phyloP scores from a whole-genome alignment of 73 alveolate genomes.

The Blepharisma japonicum region DNA sequence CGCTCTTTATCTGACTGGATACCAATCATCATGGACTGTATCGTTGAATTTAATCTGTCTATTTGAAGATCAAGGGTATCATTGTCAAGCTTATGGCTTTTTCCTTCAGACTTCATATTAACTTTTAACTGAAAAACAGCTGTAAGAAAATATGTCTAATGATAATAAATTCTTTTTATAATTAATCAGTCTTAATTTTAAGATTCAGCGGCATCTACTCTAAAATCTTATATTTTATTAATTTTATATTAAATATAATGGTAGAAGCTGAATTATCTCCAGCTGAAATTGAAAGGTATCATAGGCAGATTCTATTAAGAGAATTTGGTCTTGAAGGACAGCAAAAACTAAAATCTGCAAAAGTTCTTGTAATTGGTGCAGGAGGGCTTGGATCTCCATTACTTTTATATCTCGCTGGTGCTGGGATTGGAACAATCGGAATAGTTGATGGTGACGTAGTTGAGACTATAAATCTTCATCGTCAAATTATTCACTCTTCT shows the following conservation, averaged over 20 bases:
- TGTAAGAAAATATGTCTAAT: too few species aligned
- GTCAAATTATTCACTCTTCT: conserved; percentile 79
- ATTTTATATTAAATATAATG: too few species aligned
- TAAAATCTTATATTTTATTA: too few species aligned
- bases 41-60: neutral
- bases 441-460: conserved; percentile 94
- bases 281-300: conserved; percentile 77
- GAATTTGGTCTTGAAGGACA: conserved; percentile 83
- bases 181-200: too few species aligned
- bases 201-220: too few species aligned
- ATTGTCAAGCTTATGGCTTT: neutral
- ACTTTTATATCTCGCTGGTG: conserved; percentile 88
- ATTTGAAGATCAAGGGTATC: conserved; percentile 8
- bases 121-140: too few species aligned
- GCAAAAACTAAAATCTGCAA: conserved; percentile 70
- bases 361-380: conserved; percentile 93
- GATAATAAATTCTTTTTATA: too few species aligned
- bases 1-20: neutral
- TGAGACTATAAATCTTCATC: conserved; percentile 85
- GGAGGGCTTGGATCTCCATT: conserved; percentile 99
- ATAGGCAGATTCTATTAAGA: conserved; percentile 81
- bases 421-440: conserved; percentile 97
- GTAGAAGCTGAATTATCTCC: conserved; percentile 24
- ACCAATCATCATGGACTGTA: neutral
- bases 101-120: too few species aligned